These are phyloP conservation scores for Pelargonium myrrhifolium DNA, from an alignment of 441 rosid genomes.

Conservation along the genomic window DNA sequence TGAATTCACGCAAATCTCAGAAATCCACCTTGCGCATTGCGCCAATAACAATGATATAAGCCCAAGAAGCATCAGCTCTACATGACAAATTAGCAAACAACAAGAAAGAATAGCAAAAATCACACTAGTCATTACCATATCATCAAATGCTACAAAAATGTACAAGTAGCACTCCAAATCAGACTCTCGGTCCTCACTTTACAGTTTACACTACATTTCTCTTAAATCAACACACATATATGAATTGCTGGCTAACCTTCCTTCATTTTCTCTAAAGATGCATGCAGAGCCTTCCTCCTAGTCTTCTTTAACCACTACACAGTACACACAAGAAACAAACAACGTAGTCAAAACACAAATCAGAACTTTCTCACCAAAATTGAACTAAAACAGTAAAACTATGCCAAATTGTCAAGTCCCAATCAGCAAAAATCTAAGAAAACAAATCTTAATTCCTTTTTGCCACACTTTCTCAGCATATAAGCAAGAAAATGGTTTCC, in stretches of 20 bases:
- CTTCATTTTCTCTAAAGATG: constrained; percentile 83
- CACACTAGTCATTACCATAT: constrained; percentile 17
- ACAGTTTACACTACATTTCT: neutral
- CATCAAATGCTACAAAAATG: neutral
- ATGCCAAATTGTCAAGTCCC: neutral
- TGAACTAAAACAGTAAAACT: neutral
- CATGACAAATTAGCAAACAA: constrained; percentile 10
- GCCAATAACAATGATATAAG: constrained; percentile 84
- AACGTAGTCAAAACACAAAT: neutral
- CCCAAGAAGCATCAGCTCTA: constrained; percentile 96
- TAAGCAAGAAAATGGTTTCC: too few species aligned
- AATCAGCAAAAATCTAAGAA: neutral
- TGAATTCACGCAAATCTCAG: constrained; percentile 80
- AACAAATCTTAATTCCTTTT: neutral
- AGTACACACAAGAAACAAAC: constrained; percentile 25
- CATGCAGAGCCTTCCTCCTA: constrained; percentile 74
- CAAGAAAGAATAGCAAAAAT: constrained; percentile 2
- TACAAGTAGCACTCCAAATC: neutral
- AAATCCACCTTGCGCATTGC: constrained; percentile 86
- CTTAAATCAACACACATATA: neutral
- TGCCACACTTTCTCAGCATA: neutral
- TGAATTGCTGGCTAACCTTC: constrained; percentile 47
- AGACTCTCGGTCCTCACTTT: neutral
- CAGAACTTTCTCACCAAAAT: neutral
- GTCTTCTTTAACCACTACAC: constrained; percentile 94